These are phyloP conservation scores for Suillus hirtellus DNA, from an alignment of 768 basidiomycete species.

Conservation along the genomic window DNA sequence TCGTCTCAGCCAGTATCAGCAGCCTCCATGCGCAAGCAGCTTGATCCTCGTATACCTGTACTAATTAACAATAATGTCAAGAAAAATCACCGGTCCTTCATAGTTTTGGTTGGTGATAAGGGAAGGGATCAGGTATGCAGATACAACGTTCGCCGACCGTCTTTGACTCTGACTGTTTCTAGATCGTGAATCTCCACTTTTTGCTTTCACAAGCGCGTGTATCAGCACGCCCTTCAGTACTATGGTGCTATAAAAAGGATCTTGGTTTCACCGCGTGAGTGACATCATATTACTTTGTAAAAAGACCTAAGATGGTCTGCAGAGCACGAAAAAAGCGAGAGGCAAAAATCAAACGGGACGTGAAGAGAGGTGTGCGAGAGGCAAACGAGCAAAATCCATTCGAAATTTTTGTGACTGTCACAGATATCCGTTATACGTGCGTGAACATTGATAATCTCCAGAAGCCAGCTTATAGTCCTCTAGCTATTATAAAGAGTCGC, in stretches of 20 bases:
- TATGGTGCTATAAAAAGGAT: constrained; percentile 99
- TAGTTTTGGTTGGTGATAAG: constrained; percentile 94
- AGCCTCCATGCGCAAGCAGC: constrained; percentile 71
- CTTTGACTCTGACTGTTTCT: constrained; percentile 2
- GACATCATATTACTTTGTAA: not conserved
- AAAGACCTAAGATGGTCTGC: not conserved
- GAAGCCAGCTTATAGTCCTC: not conserved
- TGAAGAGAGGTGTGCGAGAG: constrained; percentile 92
- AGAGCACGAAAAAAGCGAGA: constrained; percentile 97
- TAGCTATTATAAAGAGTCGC: constrained; percentile 95
- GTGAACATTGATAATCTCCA: constrained; percentile 29
- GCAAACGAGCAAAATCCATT: constrained; percentile 96
- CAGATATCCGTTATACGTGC: constrained; percentile 96
- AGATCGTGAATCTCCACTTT: constrained; percentile 96
- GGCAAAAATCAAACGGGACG: constrained; percentile 93
- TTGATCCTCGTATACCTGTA: constrained; percentile 90
- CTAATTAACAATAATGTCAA: constrained; percentile 94
- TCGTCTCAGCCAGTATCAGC: not conserved
- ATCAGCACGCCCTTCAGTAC: constrained; percentile 84
- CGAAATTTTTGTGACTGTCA: constrained; percentile 98
- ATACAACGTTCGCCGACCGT: not conserved
- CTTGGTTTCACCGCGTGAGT: constrained; percentile 90
- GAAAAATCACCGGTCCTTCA: constrained; percentile 90
- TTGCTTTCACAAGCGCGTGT: constrained; percentile 89
- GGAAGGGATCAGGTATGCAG: constrained; percentile 82